A percentile compares a stretch with the other conserved stretches of the same genome.
Evolutionary conservation across 108 stramenopile genomes (phyloP).

Genomic region (Nannochloropsis granulata): DNA sequence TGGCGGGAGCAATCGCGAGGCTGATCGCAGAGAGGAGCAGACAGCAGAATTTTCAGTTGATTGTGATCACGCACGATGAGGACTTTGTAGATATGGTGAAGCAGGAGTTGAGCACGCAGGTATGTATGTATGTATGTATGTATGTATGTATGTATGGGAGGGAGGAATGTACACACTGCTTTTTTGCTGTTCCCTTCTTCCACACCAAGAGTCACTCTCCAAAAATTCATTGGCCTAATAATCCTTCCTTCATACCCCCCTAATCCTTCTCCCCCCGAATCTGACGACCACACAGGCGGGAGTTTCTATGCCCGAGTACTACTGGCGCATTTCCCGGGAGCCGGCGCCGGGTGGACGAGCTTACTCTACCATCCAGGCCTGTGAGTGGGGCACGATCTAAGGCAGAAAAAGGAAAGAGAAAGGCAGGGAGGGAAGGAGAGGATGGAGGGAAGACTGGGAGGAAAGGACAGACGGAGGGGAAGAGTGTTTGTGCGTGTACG

Average conservation of each 20-base stretch:
- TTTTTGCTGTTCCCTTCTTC: no score
- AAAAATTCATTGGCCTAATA: not conserved
- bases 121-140: not conserved
- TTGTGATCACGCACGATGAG: conserved; percentile 97
- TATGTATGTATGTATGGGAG: not conserved
- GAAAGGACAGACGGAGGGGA: no score
- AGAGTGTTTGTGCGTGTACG: no score
- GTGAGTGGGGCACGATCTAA: not conserved
- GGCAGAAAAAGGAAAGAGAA: no score
- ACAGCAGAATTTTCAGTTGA: conserved; percentile 90
- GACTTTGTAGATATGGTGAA: conserved; percentile 91
- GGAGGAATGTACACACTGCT: not conserved
- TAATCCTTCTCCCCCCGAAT: not conserved
- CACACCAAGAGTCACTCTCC: not conserved
- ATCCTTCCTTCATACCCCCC: not conserved
- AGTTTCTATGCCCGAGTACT: conserved; percentile 83
- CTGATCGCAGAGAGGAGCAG: conserved; percentile 67
- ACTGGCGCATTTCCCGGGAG: conserved; percentile 76
- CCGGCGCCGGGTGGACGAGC: not conserved
- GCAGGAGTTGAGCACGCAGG: conserved; percentile 55
- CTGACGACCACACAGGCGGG: conserved; percentile 31
- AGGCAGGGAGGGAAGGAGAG: no score
- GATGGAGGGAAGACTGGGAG: no score
- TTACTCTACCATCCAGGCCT: not conserved
- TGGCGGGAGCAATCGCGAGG: conserved; percentile 81